Conservation (phyloP, 352 stramenopile species). For the Phytopythium ostracodes region DNA sequence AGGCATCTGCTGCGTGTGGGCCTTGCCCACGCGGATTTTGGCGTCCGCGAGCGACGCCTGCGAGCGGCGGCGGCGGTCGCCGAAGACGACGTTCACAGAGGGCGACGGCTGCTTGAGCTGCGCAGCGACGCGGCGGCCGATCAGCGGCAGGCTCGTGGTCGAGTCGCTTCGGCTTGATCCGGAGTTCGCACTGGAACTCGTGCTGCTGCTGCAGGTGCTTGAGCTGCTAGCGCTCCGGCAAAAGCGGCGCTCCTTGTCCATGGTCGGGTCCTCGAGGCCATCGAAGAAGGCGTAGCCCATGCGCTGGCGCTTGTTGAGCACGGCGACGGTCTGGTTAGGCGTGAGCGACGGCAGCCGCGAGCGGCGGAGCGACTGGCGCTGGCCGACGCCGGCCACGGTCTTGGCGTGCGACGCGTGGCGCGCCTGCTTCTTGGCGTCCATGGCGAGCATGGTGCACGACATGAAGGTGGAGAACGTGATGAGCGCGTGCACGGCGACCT, state of each 20-base stretch:
- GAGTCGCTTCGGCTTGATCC: slow-evolving; percentile 3
- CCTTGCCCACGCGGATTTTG: slow-evolving; percentile 76
- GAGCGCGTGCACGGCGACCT: slow-evolving; percentile 30
- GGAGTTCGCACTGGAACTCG: not conserved
- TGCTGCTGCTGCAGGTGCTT: not conserved
- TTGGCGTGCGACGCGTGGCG: not conserved
- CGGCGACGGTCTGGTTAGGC: slow-evolving; percentile 7
- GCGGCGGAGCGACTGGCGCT: not conserved
- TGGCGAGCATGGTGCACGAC: slow-evolving; percentile 34
- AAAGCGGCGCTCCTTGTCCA: slow-evolving; percentile 6
- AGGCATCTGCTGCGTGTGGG: slow-evolving; percentile 39
- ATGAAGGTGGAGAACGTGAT: slow-evolving; percentile 56
- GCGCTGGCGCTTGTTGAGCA: slow-evolving; percentile 7
- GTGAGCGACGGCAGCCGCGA: slow-evolving; percentile 25
- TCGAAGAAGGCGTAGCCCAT: slow-evolving; percentile 11
- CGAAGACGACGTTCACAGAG: slow-evolving; percentile 48
- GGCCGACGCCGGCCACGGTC: not conserved
- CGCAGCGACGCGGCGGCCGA: slow-evolving; percentile 36
- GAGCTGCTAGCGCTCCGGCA: not conserved
- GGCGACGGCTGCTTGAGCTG: slow-evolving; percentile 36
- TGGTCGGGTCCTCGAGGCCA: not conserved
- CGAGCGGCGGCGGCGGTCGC: slow-evolving; percentile 48
- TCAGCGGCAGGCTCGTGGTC: slow-evolving; percentile 18
- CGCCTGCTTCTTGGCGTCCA: slow-evolving; percentile 11
- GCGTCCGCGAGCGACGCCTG: slow-evolving; percentile 48